These are phyloP conservation scores for Amoeboradix gromovi DNA, from an alignment of 371 early-diverging fungal genomes.

Conservation along the genomic window DNA sequence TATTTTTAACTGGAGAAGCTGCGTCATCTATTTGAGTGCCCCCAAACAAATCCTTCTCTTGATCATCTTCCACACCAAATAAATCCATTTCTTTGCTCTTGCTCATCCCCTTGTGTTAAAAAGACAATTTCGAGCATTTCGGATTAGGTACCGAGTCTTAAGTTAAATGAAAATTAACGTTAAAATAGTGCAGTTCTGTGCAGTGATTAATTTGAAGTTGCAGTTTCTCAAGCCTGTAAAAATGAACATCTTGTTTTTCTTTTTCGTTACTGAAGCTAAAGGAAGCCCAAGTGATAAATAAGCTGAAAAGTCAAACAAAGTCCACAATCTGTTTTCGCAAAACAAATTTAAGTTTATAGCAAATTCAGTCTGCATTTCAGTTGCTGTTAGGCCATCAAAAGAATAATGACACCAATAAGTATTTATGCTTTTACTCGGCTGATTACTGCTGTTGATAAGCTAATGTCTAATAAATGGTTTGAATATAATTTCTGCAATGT, in stretches of 20 bases:
- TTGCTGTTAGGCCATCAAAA: no score
- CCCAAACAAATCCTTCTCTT: background rate
- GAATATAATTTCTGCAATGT: background rate
- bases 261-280: background rate
- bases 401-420: no score
- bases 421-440: background rate
- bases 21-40: no score
- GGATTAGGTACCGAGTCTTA: background rate
- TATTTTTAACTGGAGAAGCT: background rate
- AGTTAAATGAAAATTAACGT: background rate
- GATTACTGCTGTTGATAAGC: background rate
- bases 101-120: background rate
- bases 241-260: background rate
- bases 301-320: no score
- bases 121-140: background rate
- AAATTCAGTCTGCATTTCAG: no score
- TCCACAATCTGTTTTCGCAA: no score
- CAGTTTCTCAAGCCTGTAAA: no score
- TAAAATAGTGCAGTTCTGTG: background rate
- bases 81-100: background rate
- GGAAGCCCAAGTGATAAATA: no score
- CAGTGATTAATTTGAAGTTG: no score
- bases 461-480: background rate
- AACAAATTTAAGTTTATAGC: no score
- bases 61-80: background rate